A percentile compares a stretch with the other conserved stretches of the same genome.
These are phyloP conservation scores for Madurella fahalii DNA, from an alignment of 2,329 filamentous ascomycete genomes.

Conservation along the genomic window DNA sequence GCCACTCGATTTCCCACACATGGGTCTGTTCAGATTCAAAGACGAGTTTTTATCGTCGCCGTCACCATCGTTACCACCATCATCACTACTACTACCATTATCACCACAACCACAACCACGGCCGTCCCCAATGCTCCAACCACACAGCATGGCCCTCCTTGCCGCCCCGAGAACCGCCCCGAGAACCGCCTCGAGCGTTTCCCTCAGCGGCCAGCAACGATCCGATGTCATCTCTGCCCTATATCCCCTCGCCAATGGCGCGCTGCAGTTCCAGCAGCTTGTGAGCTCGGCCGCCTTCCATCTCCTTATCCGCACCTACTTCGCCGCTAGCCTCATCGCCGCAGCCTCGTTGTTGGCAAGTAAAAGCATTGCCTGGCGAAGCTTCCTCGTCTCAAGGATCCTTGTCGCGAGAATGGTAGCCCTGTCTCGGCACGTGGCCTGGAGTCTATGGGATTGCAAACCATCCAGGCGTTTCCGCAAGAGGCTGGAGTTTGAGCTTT, in stretches of 20 bases:
- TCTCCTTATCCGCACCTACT: conserved; percentile 19
- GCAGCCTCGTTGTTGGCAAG: conserved; percentile 15
- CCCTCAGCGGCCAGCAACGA: conserved; percentile 13
- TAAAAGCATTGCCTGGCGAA: conserved; percentile 16
- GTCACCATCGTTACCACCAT: no score
- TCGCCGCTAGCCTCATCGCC: conserved; percentile 19
- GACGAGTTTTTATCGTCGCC: no score
- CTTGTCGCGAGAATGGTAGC: conserved; percentile 1
- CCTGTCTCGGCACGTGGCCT: background rate
- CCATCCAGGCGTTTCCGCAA: conserved; percentile 31
- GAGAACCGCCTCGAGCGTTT: conserved; percentile 9
- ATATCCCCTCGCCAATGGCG: conserved; percentile 18
- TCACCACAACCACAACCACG: no score
- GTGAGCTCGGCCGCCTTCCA: conserved; percentile 19
- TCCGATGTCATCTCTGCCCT: conserved; percentile 18
- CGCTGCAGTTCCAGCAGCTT: conserved; percentile 22
- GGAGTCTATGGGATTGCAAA: conserved; percentile 21
- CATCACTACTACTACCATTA: no score
- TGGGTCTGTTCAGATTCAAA: no score
- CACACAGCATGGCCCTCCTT: conserved; percentile 19
- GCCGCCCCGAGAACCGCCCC: conserved; percentile 18
- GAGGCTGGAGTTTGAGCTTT: conserved; percentile 50
- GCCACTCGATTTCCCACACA: background rate
- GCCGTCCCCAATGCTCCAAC: background rate
- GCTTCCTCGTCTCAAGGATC: conserved; percentile 12